These are phyloP conservation scores for Ustilago shanxiensis DNA, from an alignment of 1,284 basidiomycete genomes.

Conservation along the genomic window DNA sequence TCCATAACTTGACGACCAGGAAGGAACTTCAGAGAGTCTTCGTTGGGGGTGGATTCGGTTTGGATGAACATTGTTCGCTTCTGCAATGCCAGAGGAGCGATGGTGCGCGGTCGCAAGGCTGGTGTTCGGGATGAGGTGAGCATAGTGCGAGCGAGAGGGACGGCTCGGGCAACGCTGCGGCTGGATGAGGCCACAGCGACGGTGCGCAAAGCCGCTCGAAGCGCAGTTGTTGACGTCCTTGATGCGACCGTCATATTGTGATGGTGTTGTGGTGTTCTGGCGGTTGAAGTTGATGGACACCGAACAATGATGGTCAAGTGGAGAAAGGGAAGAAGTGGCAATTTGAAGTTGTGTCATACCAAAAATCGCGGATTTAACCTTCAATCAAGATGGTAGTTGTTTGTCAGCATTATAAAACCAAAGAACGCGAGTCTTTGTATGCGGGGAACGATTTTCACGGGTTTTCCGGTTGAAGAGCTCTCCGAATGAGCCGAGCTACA, in stretches of 20 bases:
- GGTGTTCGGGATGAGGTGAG: constrained; percentile 19
- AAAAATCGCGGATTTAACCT: constrained; percentile 10
- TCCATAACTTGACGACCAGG: constrained; percentile 90
- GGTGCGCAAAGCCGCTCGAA: constrained; percentile 22
- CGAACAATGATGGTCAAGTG: background rate
- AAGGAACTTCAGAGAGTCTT: constrained; percentile 97
- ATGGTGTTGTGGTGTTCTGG: constrained; percentile 3
- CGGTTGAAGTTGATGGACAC: background rate
- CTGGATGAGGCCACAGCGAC: constrained; percentile 11
- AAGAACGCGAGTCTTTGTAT: too few species aligned
- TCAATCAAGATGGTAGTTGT: too few species aligned
- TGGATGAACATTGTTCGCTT: constrained; percentile 62
- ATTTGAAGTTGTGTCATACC: constrained; percentile 13
- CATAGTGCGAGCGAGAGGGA: constrained; percentile 17
- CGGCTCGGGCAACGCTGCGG: constrained; percentile 10
- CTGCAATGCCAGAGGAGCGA: constrained; percentile 14
- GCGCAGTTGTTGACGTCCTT: constrained; percentile 18
- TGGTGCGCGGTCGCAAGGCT: background rate
- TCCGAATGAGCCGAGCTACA: constrained; percentile 36
- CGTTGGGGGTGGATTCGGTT: constrained; percentile 96
- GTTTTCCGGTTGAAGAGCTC: constrained; percentile 37
- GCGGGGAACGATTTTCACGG: constrained; percentile 40
- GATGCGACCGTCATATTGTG: constrained; percentile 26
- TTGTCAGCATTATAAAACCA: constrained; percentile 31
- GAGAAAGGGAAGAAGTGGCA: constrained; percentile 23